A percentile compares a stretch with the other conserved stretches of the same genome.
Conservation (phyloP, 345 rosid genomes). For the Camelina neglecta region DNA sequence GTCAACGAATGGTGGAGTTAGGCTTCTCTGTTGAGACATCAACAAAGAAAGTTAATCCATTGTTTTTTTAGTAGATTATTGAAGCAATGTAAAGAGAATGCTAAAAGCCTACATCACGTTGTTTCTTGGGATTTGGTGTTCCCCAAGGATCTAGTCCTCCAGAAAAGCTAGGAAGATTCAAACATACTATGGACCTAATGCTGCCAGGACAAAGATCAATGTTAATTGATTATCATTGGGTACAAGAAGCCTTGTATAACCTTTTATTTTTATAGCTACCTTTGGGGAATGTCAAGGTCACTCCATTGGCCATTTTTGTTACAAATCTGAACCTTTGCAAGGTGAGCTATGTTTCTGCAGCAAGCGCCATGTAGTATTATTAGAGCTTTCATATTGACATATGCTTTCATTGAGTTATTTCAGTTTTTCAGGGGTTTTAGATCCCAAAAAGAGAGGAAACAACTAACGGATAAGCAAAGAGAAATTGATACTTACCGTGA, state of each 20-base stretch:
- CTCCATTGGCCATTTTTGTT: constrained; percentile 62
- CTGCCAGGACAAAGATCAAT: constrained; percentile 44
- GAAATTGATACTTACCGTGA: constrained; percentile 54
- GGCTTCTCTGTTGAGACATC: constrained; percentile 58
- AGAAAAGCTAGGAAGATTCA: constrained; percentile 93
- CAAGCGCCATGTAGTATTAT: constrained; percentile 1
- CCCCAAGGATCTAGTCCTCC: constrained; percentile 98
- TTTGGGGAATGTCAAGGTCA: constrained; percentile 63
- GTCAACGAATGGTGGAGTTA: constrained; percentile 86
- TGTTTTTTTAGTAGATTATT: background rate
- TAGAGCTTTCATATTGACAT: background rate
- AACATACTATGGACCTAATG: constrained; percentile 85
- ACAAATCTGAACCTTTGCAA: constrained; percentile 73
- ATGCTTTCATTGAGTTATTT: background rate
- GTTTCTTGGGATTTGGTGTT: constrained; percentile 62
- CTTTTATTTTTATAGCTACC: constrained; percentile 32
- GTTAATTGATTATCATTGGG: background rate
- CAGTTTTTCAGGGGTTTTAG: background rate
- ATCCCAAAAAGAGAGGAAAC: background rate
- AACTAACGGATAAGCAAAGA: constrained; percentile 5
- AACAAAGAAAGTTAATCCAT: background rate
- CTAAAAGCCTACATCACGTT: constrained; percentile 50
- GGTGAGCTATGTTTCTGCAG: constrained; percentile 79
- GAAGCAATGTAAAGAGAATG: constrained; percentile 9
- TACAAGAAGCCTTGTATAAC: background rate